These are phyloP conservation scores for Cyclostephanos tholiformis DNA, from an alignment of 108 stramenopile genomes.

Conservation along the genomic window DNA sequence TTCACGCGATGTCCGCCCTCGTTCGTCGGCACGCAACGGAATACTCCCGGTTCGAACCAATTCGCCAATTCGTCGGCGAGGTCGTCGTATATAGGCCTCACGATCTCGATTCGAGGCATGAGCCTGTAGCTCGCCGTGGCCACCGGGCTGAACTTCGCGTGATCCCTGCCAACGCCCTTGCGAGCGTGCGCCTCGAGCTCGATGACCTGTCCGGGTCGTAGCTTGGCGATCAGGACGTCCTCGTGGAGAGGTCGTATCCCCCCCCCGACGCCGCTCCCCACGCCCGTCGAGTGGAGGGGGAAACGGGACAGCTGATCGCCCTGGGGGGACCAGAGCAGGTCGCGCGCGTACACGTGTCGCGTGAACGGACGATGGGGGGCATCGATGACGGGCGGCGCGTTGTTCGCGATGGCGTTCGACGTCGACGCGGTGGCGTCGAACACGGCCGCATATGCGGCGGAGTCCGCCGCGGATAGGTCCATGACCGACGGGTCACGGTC, in stretches of 20 bases:
- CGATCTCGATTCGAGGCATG: constrained; percentile 72
- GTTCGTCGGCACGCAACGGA: constrained; percentile 70
- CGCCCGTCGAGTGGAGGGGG: constrained; percentile 37
- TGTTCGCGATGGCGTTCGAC: constrained; percentile 13
- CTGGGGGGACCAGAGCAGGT: constrained; percentile 91
- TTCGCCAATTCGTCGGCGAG: constrained; percentile 86
- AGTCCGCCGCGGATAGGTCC: constrained; percentile 38
- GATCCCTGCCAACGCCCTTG: constrained; percentile 92
- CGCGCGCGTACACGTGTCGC: constrained; percentile 79
- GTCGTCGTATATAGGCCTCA: constrained; percentile 75
- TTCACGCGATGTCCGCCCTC: constrained; percentile 45
- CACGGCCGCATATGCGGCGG: constrained; percentile 42
- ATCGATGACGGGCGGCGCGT: constrained; percentile 53
- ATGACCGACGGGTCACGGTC: constrained; percentile 54
- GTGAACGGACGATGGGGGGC: constrained; percentile 81
- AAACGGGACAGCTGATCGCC: constrained; percentile 86
- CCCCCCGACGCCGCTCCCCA: constrained; percentile 26
- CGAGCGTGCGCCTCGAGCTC: constrained; percentile 88
- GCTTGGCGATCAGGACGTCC: constrained; percentile 95
- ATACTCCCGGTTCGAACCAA: constrained; percentile 87
- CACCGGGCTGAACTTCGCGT: constrained; percentile 98
- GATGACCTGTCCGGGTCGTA: constrained; percentile 95
- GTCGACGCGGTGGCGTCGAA: constrained; percentile 12
- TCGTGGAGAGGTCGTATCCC: constrained; percentile 76
- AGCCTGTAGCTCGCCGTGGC: constrained; percentile 96